phyloP scores from a whole-genome alignment of 2,329 filamentous ascomycete species.

The Diplodia scrobiculata region DNA sequence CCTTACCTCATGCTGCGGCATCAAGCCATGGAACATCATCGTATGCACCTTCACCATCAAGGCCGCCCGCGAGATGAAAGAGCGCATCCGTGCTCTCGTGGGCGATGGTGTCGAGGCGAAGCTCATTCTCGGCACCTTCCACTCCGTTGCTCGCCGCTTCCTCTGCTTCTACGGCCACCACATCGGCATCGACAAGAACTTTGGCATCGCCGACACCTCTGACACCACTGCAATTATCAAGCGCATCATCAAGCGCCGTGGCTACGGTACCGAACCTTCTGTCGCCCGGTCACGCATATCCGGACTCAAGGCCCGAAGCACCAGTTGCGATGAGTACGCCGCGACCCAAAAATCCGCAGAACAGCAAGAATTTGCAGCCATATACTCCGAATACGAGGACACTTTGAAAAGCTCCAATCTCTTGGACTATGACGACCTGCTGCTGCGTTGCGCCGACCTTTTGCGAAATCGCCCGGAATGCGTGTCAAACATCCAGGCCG shows the following conservation, averaged over 20 bases:
- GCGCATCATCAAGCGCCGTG: slow-evolving; percentile 76
- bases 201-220: slow-evolving; percentile 83
- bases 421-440: slow-evolving; percentile 90
- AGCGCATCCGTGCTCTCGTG: slow-evolving; percentile 78
- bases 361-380: slow-evolving; percentile 65
- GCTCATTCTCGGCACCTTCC: slow-evolving; percentile 88
- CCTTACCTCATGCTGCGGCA: slow-evolving; percentile 70
- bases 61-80: slow-evolving; percentile 89
- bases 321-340: slow-evolving; percentile 51
- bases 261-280: slow-evolving; percentile 68
- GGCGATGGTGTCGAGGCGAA: slow-evolving; percentile 73
- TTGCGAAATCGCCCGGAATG: slow-evolving; percentile 73
- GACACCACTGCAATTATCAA: slow-evolving; percentile 80
- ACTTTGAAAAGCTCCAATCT: slow-evolving; percentile 75
- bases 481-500: slow-evolving; percentile 84
- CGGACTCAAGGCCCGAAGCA: slow-evolving; percentile 60
- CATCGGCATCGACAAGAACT: slow-evolving; percentile 79
- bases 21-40: slow-evolving; percentile 82
- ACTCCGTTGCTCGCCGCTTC: slow-evolving; percentile 87
- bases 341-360: slow-evolving; percentile 52
- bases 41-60: slow-evolving; percentile 98
- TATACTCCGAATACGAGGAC: slow-evolving; percentile 75
- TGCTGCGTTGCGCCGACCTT: slow-evolving; percentile 80
- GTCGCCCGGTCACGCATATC: slow-evolving; percentile 75
- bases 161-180: slow-evolving; percentile 79